phyloP scores from a whole-genome alignment of 495 filamentous ascomycete species.

The Pseudoneurospora amorphoporcata region DNA sequence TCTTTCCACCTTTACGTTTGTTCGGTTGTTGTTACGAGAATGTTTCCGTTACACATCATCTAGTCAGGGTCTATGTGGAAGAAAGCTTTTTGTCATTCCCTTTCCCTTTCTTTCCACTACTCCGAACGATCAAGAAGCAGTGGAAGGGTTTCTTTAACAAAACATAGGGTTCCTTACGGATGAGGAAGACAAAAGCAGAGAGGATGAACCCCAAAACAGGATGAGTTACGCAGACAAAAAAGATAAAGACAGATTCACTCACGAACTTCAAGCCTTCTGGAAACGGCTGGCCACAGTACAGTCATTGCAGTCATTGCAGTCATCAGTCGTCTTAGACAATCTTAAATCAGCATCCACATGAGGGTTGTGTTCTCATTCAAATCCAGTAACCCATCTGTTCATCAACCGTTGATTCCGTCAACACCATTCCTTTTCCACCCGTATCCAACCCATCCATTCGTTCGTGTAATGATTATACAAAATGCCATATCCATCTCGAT shows the following conservation, averaged over 20 bases:
- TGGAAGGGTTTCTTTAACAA: neutral
- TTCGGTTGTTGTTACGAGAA: neutral
- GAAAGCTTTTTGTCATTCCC: neutral
- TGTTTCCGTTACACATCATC: neutral
- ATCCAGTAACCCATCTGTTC: neutral
- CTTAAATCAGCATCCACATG: neutral
- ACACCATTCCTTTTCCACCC: no score
- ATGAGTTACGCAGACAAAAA: neutral
- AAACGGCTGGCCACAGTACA: neutral
- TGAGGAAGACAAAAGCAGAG: neutral
- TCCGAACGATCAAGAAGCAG: neutral
- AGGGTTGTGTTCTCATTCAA: neutral
- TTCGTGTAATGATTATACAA: no score
- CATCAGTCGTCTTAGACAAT: neutral
- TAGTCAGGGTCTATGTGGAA: neutral
- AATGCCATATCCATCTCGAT: no score
- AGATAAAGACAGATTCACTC: neutral
- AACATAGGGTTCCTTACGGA: neutral
- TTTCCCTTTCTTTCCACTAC: neutral
- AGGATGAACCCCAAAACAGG: neutral
- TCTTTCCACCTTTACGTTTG: neutral
- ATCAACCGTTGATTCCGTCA: no score
- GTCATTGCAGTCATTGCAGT: neutral
- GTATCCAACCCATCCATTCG: no score
- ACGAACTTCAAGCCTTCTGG: neutral